phyloP scores from a whole-genome alignment of 371 early-diverging fungal species.

The Caulochytrium protostelioides region DNA sequence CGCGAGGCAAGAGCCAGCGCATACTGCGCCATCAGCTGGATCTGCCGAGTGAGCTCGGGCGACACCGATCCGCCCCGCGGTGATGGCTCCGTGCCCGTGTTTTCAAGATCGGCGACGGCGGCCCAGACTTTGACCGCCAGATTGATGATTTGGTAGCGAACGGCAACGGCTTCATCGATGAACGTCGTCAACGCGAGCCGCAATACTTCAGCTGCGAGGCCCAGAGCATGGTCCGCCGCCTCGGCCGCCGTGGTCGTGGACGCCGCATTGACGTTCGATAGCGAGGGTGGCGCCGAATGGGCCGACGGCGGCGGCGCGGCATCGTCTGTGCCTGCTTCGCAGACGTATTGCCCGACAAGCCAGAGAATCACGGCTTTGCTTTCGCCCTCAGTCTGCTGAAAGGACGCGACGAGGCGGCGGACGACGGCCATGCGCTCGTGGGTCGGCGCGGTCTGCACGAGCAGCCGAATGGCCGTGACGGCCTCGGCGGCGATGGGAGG shows the following conservation, averaged over 20 bases:
- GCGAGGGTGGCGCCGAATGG: too few relatives aligned
- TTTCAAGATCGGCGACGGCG: too few relatives aligned
- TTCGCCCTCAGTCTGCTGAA: conserved; percentile 17
- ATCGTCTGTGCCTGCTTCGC: neutral
- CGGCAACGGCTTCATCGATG: conserved; percentile 34
- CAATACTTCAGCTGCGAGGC: conserved; percentile 60
- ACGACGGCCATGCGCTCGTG: conserved; percentile 3
- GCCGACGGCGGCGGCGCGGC: neutral
- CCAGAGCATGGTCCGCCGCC: conserved; percentile 23
- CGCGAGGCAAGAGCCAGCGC: too few relatives aligned
- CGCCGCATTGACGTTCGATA: too few relatives aligned
- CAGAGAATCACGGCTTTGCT: conserved; percentile 54
- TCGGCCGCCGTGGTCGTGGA: too few relatives aligned
- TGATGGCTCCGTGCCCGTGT: too few relatives aligned
- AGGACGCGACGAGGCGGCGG: neutral
- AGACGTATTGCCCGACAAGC: conserved; percentile 55
- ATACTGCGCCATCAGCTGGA: too few relatives aligned
- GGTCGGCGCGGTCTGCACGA: conserved; percentile 36
- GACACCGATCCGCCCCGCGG: too few relatives aligned
- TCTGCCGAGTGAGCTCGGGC: too few relatives aligned
- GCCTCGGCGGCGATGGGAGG: conserved; percentile 44
- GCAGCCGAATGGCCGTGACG: conserved; percentile 46
- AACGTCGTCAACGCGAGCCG: conserved; percentile 53
- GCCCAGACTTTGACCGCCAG: conserved; percentile 53
- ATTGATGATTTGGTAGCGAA: conserved; percentile 59